Evolutionary conservation across 305 asterid species (phyloP), one percentile per base, ranked within the genome.

Genomic region (Fraxinus floribunda): DNA sequence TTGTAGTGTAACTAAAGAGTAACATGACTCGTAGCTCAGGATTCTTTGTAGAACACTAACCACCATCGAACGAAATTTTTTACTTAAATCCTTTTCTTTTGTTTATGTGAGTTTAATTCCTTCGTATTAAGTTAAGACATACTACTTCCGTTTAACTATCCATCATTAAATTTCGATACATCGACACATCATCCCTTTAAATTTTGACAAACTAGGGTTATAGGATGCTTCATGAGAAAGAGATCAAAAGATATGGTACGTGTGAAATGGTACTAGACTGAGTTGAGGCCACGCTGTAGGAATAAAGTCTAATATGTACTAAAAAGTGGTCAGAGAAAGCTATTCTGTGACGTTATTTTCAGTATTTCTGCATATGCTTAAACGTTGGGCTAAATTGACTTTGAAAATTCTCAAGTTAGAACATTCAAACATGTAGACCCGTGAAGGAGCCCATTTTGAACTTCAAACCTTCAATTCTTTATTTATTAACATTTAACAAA

Each of bases 361-460:
- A 77, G 6, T 71, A 70, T 9, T 1, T 32, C 9, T 22, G 13
- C 29, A 22, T 7, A 38, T 26, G 18, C 35, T 70, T 73, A 7
- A 52, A 75, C 71, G 78, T 60, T 81, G 30, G 80, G 85, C 80
- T 20, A 52, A 55, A 72, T 88, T 91, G 90, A 88, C 90, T 90
- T 86, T 80, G 77, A 85, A 78, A 68, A 74, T 8, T 75, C 76
- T 72, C 75, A 60, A 46, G 22, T 86, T n/a, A 76, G 29, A 82
- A 82, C 80, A 38, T 85, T 78, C 78, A 34, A 34, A 68, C 72
- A 83, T 80, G 83, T 49, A 7, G 78, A 87, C 92, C 84, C 84
- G 78, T 86, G 87, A 70, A 82, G 83, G 30, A 15, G 30, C 32
- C 30, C 71, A 8, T 60, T 60, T 60, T 22, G 71, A 22, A 60